Percentiles rank a stretch among this genome's conserved stretches.
These are phyloP conservation scores for Globisporangium heterothallicum DNA, from an alignment of 352 stramenopile genomes.

Conservation along the genomic window DNA sequence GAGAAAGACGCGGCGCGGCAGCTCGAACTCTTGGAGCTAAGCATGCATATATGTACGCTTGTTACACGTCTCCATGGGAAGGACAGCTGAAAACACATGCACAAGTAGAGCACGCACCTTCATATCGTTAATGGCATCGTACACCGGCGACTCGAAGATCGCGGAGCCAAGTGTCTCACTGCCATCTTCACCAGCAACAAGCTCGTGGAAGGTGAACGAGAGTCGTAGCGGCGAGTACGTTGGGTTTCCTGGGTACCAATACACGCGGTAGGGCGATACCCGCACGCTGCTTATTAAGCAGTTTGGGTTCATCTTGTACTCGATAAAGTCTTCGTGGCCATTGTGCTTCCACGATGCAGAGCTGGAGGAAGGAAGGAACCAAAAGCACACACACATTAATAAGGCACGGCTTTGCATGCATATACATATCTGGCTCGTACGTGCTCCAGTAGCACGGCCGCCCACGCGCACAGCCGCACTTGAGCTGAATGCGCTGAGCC, in stretches of 20 bases:
- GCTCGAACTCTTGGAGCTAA: slow-evolving; percentile 42
- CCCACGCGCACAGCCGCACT: slow-evolving; percentile 61
- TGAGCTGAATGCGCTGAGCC: slow-evolving; percentile 36
- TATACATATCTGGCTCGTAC: slow-evolving; percentile 18
- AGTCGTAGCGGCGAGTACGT: slow-evolving; percentile 51
- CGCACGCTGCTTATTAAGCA: slow-evolving; percentile 39
- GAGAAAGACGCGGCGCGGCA: slow-evolving; percentile 36
- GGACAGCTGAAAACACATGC: background rate
- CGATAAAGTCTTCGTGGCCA: slow-evolving; percentile 19
- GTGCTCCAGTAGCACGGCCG: slow-evolving; percentile 79
- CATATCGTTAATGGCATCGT: slow-evolving; percentile 49
- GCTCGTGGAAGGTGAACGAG: slow-evolving; percentile 49
- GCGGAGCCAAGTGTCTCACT: slow-evolving; percentile 6
- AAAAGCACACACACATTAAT: slow-evolving; percentile 1
- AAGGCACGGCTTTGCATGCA: slow-evolving; percentile 34
- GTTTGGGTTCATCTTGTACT: slow-evolving; percentile 36
- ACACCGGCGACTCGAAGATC: slow-evolving; percentile 45
- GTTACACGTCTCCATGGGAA: background rate
- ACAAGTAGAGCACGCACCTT: background rate
- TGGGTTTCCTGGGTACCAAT: slow-evolving; percentile 58
- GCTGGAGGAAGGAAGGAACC: background rate
- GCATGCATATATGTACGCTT: background rate
- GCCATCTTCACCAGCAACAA: slow-evolving; percentile 1
- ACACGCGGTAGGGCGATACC: slow-evolving; percentile 58
- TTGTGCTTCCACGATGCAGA: background rate